Evolutionary conservation across 202 grass and related monocot genomes (phyloP).

Genomic region (Digitaria exilis): DNA sequence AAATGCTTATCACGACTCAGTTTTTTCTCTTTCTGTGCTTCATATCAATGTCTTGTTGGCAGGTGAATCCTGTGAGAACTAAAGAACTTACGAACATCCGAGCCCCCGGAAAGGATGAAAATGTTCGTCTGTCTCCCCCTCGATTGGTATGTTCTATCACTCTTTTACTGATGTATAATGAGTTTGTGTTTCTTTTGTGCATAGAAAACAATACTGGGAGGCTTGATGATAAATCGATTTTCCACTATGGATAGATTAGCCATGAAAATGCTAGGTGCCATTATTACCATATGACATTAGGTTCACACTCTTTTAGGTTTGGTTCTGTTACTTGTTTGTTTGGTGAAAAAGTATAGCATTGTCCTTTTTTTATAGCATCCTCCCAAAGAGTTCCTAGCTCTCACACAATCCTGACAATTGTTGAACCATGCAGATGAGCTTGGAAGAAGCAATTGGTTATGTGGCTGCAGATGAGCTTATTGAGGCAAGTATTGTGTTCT

Average conservation of each 20-base stretch:
- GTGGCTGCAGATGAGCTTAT: conserved; percentile 99
- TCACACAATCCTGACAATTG: conserved; percentile 27
- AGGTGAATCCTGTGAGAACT: conserved; percentile 96
- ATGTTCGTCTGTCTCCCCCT: conserved; percentile 83
- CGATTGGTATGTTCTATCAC: conserved; percentile 64
- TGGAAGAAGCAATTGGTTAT: conserved; percentile 99
- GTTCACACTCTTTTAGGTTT: not conserved
- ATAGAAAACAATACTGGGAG: not conserved
- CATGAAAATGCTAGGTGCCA: conserved; percentile 7
- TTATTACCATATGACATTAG: not conserved
- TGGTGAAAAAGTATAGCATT: conserved; percentile 25
- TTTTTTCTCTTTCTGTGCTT: conserved; percentile 14
- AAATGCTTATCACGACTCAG: conserved; percentile 27
- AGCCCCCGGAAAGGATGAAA: conserved; percentile 96
- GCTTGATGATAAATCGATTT: not conserved
- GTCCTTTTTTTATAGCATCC: not conserved
- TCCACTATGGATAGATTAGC: not conserved
- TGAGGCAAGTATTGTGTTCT: conserved; percentile 68
- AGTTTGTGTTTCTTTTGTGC: not conserved
- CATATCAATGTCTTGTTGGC: conserved; percentile 34
- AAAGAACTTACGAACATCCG: conserved; percentile 98
- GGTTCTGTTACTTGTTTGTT: conserved; percentile 3
- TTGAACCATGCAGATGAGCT: conserved; percentile 80
- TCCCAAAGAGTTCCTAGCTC: conserved; percentile 13
- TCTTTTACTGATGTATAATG: conserved; percentile 24